Conservation (phyloP, 2,329 filamentous ascomycete species). For the Septoria linicola region DNA sequence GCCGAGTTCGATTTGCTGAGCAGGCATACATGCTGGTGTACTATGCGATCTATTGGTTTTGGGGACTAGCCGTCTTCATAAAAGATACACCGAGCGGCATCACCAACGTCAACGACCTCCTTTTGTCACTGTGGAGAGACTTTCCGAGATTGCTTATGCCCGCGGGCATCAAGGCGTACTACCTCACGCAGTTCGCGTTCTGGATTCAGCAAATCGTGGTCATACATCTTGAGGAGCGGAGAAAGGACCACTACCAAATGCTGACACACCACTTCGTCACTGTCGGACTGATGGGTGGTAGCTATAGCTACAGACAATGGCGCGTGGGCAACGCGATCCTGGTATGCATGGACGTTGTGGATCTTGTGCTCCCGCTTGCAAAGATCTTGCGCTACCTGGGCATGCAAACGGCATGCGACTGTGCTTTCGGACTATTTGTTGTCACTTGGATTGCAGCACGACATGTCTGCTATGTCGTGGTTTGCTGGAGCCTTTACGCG, state of each 20-base stretch:
- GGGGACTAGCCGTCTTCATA: slow-evolving; percentile 66
- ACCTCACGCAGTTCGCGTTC: slow-evolving; percentile 85
- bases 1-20: slow-evolving; percentile 79
- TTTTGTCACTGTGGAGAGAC: slow-evolving; percentile 66
- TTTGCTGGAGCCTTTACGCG: slow-evolving; percentile 78
- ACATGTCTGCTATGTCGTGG: slow-evolving; percentile 74
- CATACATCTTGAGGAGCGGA: slow-evolving; percentile 87
- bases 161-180: slow-evolving; percentile 80
- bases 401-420: slow-evolving; percentile 72
- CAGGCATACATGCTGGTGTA: slow-evolving; percentile 91
- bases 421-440: slow-evolving; percentile 82
- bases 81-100: slow-evolving; percentile 32
- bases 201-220: slow-evolving; percentile 94
- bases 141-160: slow-evolving; percentile 78
- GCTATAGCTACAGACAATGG: slow-evolving; percentile 83
- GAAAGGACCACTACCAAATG: slow-evolving; percentile 97
- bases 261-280: slow-evolving; percentile 92
- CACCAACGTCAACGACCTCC: slow-evolving; percentile 26
- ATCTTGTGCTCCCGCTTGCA: slow-evolving; percentile 76
- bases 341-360: slow-evolving; percentile 89
- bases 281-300: slow-evolving; percentile 72
- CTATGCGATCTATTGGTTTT: slow-evolving; percentile 74
- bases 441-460: slow-evolving; percentile 78
- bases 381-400: slow-evolving; percentile 92
- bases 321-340: slow-evolving; percentile 86